Evolutionary conservation across 2,329 filamentous ascomycete species (phyloP).

Genomic region (Talaromyces pinophilus): DNA sequence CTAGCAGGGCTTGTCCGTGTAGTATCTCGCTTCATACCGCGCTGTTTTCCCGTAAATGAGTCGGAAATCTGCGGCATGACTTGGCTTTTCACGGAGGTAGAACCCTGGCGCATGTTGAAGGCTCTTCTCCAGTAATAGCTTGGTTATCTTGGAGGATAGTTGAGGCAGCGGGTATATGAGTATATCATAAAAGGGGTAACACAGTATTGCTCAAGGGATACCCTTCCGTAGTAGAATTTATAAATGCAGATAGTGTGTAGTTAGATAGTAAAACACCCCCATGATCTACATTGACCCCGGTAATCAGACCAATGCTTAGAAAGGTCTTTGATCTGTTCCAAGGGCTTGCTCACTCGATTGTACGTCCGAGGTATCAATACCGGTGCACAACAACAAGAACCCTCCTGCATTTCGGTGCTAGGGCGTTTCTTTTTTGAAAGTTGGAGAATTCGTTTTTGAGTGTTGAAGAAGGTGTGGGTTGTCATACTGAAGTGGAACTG

Average conservation of each 20-base stretch:
- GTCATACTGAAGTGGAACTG: slow-evolving; percentile 20
- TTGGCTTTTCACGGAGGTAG: not conserved
- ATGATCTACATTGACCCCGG: slow-evolving; percentile 1
- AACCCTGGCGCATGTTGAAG: not conserved
- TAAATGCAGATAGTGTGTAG: not conserved
- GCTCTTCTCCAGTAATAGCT: not conserved
- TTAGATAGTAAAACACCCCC: not conserved
- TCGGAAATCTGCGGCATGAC: slow-evolving; percentile 3
- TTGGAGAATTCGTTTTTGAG: not conserved
- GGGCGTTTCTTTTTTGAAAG: not conserved
- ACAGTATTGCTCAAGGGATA: not conserved
- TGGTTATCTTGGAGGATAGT: not conserved
- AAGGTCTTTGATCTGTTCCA: not conserved
- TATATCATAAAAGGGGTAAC: not conserved
- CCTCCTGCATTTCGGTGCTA: slow-evolving; percentile 12
- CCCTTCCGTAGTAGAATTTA: not conserved
- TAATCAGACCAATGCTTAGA: not conserved
- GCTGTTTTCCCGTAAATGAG: not conserved
- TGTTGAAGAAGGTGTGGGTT: slow-evolving; percentile 6
- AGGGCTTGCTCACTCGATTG: not conserved
- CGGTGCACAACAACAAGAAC: slow-evolving; percentile 2
- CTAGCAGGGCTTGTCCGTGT: not conserved
- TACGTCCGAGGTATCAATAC: slow-evolving; percentile 3
- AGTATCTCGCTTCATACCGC: slow-evolving; percentile 4
- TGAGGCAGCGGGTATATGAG: not conserved